Conservation (phyloP, 1,139 yeast genomes). For the Kodamaea fungicola region DNA sequence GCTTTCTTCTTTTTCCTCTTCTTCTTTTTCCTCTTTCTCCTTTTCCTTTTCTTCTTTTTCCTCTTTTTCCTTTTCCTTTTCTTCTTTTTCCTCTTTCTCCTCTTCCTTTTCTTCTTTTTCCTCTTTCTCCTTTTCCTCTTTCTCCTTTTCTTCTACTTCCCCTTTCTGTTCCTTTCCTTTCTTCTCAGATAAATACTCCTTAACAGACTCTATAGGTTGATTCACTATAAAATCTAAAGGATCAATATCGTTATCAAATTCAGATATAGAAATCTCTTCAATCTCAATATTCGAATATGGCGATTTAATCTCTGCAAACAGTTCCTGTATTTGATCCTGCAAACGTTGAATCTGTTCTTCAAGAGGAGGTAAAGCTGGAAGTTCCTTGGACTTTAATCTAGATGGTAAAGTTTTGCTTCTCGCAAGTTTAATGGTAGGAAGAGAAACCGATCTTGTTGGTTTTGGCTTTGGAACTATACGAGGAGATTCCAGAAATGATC, state of each 20-base stretch:
- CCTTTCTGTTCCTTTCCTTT: too few species aligned
- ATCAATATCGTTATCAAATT: not conserved
- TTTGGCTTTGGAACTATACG: not conserved
- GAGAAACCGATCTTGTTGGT: not conserved
- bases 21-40: not conserved
- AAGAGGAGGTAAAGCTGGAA: slow-evolving; percentile 4
- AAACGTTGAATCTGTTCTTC: not conserved
- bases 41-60: too few species aligned
- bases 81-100: too few species aligned
- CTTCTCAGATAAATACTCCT: too few species aligned
- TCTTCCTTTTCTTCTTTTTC: too few species aligned
- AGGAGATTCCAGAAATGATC: slow-evolving; percentile 1
- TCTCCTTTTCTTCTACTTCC: too few species aligned
- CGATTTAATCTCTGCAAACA: not conserved
- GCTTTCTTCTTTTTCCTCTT: not conserved
- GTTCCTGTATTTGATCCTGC: not conserved
- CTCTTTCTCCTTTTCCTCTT: too few species aligned
- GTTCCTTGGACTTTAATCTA: slow-evolving; percentile 2
- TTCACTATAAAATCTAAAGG: not conserved
- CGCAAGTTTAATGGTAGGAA: not conserved
- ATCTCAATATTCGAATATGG: not conserved
- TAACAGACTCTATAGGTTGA: not conserved
- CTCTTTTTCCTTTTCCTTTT: not conserved
- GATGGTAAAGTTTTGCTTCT: slow-evolving; percentile 1
- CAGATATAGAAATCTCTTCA: not conserved